A percentile compares a stretch with the other conserved stretches of the same genome.
phyloP scores from a whole-genome alignment of 208 protist species.

The Histomonas meleagridis region DNA sequence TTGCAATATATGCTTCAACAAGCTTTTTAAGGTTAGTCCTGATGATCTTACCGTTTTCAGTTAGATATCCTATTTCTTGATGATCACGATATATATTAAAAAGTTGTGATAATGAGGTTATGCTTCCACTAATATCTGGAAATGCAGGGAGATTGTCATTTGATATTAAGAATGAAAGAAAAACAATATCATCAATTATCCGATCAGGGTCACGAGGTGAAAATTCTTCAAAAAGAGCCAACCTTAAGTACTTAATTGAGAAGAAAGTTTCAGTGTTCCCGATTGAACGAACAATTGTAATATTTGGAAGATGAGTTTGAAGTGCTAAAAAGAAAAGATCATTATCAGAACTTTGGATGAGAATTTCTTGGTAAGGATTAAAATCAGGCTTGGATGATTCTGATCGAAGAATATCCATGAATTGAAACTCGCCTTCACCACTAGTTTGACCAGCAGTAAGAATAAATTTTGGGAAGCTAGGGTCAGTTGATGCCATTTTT shows the following conservation, averaged over 20 bases:
- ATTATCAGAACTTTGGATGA: conserved; percentile 80
- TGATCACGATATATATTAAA: too few species aligned
- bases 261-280: conserved; percentile 44
- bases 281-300: conserved; percentile 81
- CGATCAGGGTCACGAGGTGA: conserved; percentile 18
- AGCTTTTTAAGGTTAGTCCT: too few species aligned
- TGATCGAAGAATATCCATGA: conserved; percentile 91
- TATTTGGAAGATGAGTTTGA: conserved; percentile 80
- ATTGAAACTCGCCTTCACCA: conserved; percentile 97
- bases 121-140: conserved; percentile 70
- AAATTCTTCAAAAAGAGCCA: conserved; percentile 21
- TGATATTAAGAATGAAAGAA: conserved; percentile 75
- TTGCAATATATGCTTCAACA: too few species aligned
- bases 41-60: too few species aligned
- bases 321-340: conserved; percentile 91
- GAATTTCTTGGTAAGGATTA: conserved; percentile 78
- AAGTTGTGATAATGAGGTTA: too few species aligned
- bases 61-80: too few species aligned
- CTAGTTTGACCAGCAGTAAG: conserved; percentile 57
- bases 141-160: conserved; percentile 95
- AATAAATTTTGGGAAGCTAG: conserved; percentile 65
- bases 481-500: not conserved
- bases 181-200: conserved; percentile 52
- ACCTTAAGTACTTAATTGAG: conserved; percentile 6
- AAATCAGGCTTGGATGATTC: conserved; percentile 64